Conservation (phyloP, 2,329 filamentous ascomycete genomes). For the Didymella keratinophila region DNA sequence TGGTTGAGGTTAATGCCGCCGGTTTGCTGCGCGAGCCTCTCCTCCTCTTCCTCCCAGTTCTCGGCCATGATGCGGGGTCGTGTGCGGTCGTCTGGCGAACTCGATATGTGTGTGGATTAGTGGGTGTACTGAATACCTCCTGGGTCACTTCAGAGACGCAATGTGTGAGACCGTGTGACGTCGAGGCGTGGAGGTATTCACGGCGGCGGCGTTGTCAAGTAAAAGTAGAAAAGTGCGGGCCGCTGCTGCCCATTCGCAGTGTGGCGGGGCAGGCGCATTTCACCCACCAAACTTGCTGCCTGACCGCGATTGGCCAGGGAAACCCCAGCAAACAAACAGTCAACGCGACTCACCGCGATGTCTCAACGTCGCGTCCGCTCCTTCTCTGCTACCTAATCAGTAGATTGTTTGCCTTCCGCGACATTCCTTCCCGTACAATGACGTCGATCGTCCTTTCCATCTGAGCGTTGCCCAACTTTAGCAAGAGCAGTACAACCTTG, state of each 20-base stretch:
- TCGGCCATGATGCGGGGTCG: conserved; percentile 71
- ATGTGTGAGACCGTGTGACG: conserved; percentile 11
- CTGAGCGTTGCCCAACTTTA: conserved; percentile 5
- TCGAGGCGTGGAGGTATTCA: too few relatives aligned
- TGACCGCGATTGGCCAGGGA: conserved; percentile 34
- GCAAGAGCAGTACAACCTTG: conserved; percentile 7
- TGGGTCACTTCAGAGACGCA: too few relatives aligned
- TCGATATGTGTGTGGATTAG: background rate
- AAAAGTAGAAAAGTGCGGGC: conserved; percentile 23
- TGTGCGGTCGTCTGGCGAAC: conserved; percentile 15
- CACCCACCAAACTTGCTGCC: conserved; percentile 31
- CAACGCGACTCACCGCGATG: conserved; percentile 20
- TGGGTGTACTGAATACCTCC: too few relatives aligned
- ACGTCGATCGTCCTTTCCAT: conserved; percentile 8
- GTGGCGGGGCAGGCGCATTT: conserved; percentile 21
- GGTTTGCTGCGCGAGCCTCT: conserved; percentile 74
- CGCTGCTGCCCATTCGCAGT: conserved; percentile 13
- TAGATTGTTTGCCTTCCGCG: background rate
- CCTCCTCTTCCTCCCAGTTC: conserved; percentile 94
- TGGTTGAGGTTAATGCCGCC: conserved; percentile 45
- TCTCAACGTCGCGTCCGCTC: conserved; percentile 2
- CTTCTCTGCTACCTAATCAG: conserved; percentile 1
- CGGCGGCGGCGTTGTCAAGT: conserved; percentile 9
- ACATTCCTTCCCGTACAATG: conserved; percentile 2
- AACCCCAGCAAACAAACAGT: conserved; percentile 21